Base-by-base conservation (phyloP, 495 filamentous ascomycete genomes). In the Saxophila tyrrhenica region DNA sequence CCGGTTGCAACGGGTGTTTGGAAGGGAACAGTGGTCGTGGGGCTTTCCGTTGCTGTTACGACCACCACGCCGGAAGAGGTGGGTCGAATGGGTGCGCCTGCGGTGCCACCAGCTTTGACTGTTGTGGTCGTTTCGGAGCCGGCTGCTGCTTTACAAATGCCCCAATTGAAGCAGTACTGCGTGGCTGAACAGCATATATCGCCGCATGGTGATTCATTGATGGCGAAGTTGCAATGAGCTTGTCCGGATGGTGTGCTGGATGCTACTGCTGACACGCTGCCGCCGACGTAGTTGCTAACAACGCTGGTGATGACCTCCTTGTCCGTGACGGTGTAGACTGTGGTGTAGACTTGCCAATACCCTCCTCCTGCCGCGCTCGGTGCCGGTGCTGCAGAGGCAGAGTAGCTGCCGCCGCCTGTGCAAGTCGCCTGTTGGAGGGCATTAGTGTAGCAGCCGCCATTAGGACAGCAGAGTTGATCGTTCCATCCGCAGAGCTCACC, bases 181-280 rank as follows among this genome's bases (percentile, higher is more conserved):
- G 77, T 78, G 50, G 71, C 75, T 15, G 79, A 76, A 65, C 89
- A 95, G 71, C 89, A 94, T 52, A 79, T 81, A 25, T 57, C 68
- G 10, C 87, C 89, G 64, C 89, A 95, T 0, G 75, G 73, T 2
- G 72, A 75, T 65, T 89, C 75, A 48, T 79, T 81, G 2, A 81
- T 62, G 1, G 75, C 73, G 9, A 72, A 70, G 19, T 76, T 67
- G 69, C 87, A 92, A 38, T 71, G 73, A 19, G 69, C 69, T 8
- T 65, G 68, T n/a, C 67, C 65, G 29, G 67, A 64, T 19, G 71
- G 70, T 13, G 78, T 65, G 1, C 65, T 55, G 16, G 63, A 63
- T 22, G 68, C 67, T 35, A 13, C 29, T 35, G 29, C 29, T 35
- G 29, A 35, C 13, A 35, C 29, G 29, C 29, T 35, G 29, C 29